Percentiles rank a stretch among this genome's conserved stretches.
Evolutionary conservation across 495 filamentous ascomycete genomes (phyloP).

Genomic region (Copromyces sp.): DNA sequence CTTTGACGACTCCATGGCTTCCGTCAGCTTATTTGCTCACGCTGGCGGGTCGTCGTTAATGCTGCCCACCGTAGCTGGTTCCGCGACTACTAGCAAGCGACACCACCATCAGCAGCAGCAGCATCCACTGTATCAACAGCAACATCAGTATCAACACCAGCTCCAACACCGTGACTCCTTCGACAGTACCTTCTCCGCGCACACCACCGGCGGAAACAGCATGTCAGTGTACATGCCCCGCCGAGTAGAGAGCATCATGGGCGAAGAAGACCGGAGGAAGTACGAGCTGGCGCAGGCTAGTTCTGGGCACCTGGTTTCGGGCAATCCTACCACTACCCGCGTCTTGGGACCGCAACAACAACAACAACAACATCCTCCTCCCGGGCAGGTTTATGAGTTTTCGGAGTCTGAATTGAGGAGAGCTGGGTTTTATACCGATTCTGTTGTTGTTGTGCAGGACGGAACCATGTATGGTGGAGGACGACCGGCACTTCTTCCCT

Average conservation of each 20-base stretch:
- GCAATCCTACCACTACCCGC: constrained; percentile 14
- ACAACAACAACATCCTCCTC: constrained; percentile 39
- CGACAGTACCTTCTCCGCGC: constrained; percentile 57
- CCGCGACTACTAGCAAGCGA: neutral
- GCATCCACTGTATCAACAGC: constrained; percentile 10
- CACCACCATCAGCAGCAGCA: constrained; percentile 8
- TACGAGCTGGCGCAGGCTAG: constrained; percentile 57
- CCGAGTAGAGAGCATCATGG: constrained; percentile 76
- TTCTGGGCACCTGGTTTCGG: constrained; percentile 33
- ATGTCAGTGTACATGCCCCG: constrained; percentile 64
- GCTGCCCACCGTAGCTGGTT: neutral
- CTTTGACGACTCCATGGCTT: constrained; percentile 49
- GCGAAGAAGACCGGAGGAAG: constrained; percentile 63
- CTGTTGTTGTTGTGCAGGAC: no score
- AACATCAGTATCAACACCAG: constrained; percentile 11
- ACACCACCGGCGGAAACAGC: constrained; percentile 32
- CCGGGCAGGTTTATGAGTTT: constrained; percentile 43
- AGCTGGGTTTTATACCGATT: constrained; percentile 33
- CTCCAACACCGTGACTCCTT: constrained; percentile 55
- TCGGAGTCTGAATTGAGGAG: constrained; percentile 39
- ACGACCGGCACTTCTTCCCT: no score
- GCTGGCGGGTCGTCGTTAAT: neutral
- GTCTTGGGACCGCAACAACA: constrained; percentile 33
- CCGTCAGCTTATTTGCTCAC: constrained; percentile 19
- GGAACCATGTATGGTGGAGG: no score